Conservation (phyloP, 345 rosid genomes). For the Anacardium occidentale region DNA sequence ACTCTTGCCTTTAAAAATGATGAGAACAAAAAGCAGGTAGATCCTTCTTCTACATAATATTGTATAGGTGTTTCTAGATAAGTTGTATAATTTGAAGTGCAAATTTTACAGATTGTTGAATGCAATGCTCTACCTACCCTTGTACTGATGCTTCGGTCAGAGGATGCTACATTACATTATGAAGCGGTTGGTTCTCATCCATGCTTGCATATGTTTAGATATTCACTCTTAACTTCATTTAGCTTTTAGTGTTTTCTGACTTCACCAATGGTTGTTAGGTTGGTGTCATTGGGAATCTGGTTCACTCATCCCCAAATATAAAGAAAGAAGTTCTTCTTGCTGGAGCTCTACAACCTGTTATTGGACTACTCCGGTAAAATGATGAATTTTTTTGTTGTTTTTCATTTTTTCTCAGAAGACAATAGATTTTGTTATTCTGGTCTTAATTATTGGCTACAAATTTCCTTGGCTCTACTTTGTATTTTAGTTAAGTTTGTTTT, state of each 20-base stretch:
- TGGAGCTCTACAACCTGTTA: slow-evolving; percentile 85
- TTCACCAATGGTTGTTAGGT: slow-evolving; percentile 37
- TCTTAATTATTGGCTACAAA: neutral
- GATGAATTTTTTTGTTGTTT: neutral
- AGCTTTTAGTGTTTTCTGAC: slow-evolving; percentile 20
- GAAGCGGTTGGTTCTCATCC: slow-evolving; percentile 57
- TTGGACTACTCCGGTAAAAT: slow-evolving; percentile 60
- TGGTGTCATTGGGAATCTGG: slow-evolving; percentile 75
- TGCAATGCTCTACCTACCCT: slow-evolving; percentile 65
- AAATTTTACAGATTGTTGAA: slow-evolving; percentile 62
- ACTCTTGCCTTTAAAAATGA: slow-evolving; percentile 74
- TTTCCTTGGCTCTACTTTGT: neutral
- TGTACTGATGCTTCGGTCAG: slow-evolving; percentile 61
- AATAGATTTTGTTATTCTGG: neutral
- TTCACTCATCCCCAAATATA: slow-evolving; percentile 72
- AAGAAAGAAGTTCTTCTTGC: slow-evolving; percentile 68
- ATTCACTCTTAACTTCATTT: slow-evolving; percentile 12
- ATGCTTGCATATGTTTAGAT: slow-evolving; percentile 3
- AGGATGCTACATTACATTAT: slow-evolving; percentile 57
- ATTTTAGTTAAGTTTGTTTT: neutral
- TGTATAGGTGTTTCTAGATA: neutral
- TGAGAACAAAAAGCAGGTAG: slow-evolving; percentile 66
- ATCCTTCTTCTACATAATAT: neutral
- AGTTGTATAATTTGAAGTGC: slow-evolving; percentile 16
- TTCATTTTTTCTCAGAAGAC: slow-evolving; percentile 6